phyloP scores from a whole-genome alignment of 768 basidiomycete species.

The Rubroboletus satanas region DNA sequence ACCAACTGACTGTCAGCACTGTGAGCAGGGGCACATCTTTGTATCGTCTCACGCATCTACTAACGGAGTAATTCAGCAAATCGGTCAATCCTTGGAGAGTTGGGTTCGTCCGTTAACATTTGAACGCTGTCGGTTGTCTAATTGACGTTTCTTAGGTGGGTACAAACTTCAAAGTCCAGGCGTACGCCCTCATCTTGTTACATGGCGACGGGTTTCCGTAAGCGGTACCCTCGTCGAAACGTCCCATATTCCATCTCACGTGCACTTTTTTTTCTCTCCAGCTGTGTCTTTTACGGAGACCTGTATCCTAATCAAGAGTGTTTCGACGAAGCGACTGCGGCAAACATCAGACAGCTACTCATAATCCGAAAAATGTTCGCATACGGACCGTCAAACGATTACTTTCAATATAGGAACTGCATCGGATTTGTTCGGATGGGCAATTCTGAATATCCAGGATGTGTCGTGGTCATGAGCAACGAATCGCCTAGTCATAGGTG shows the following conservation, averaged over 20 bases:
- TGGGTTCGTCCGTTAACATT: conserved; percentile 50
- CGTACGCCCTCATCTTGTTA: conserved; percentile 76
- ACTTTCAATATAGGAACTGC: conserved; percentile 54
- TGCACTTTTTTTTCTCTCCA: conserved; percentile 24
- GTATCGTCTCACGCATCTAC: neutral
- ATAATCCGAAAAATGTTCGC: conserved; percentile 61
- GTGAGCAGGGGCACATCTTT: conserved; percentile 41
- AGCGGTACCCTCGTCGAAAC: conserved; percentile 27
- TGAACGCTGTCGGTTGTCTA: neutral
- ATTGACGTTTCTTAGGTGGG: conserved; percentile 48
- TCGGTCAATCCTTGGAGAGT: conserved; percentile 76
- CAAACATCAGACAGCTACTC: conserved; percentile 53
- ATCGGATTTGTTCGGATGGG: conserved; percentile 77
- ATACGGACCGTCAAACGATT: conserved; percentile 62
- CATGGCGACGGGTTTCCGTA: conserved; percentile 71
- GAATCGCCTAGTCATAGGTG: conserved; percentile 20
- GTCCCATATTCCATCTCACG: neutral
- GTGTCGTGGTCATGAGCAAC: conserved; percentile 72
- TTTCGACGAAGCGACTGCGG: conserved; percentile 51
- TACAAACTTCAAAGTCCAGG: conserved; percentile 70
- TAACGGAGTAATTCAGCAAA: conserved; percentile 38
- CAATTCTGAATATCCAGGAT: conserved; percentile 50
- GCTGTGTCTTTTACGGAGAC: conserved; percentile 88
- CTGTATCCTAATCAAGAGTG: conserved; percentile 69
- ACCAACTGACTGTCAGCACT: conserved; percentile 43